Percentiles rank a stretch among this genome's conserved stretches.
Conservation (phyloP, 78 protist genomes). For the Bigelowiella natans region DNA sequence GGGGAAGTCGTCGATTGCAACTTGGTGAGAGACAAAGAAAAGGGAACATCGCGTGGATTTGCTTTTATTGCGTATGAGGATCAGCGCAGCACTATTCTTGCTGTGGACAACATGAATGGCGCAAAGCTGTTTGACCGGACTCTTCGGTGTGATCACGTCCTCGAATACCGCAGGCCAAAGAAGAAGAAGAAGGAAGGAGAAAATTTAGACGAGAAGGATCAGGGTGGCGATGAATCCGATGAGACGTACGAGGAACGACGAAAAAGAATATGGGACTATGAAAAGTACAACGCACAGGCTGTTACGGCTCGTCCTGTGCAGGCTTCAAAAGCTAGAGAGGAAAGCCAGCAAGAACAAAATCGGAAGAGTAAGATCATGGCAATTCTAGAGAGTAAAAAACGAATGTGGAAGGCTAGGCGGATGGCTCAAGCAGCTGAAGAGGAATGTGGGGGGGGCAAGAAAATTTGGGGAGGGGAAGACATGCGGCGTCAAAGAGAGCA, state of each 20-base stretch:
- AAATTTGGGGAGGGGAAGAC: too few relatives aligned
- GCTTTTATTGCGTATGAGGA: slow-evolving; percentile 74
- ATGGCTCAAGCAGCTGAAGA: not conserved
- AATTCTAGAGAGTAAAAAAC: not conserved
- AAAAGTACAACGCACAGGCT: not conserved
- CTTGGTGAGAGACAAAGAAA: slow-evolving; percentile 65
- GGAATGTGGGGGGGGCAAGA: too few relatives aligned
- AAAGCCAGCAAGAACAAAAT: not conserved
- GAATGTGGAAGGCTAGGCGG: not conserved
- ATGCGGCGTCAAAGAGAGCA: too few relatives aligned
- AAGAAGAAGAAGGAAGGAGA: not conserved
- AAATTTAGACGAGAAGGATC: not conserved
- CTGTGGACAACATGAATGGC: slow-evolving; percentile 88
- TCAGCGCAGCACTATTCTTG: slow-evolving; percentile 67
- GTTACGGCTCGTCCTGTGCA: not conserved
- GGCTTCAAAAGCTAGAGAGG: not conserved
- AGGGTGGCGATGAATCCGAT: not conserved
- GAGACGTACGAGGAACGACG: slow-evolving; percentile 1
- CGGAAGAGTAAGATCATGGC: not conserved
- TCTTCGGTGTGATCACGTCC: not conserved
- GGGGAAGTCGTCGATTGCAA: slow-evolving; percentile 66
- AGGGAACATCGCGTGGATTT: slow-evolving; percentile 77
- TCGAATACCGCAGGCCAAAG: not conserved
- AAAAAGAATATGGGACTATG: slow-evolving; percentile 12
- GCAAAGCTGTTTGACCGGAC: slow-evolving; percentile 20